Evolutionary conservation across 192 early-diverging fungal genomes (phyloP), one percentile per base, ranked within the genome.

Genomic region (Phlyctochytrium bullatum): DNA sequence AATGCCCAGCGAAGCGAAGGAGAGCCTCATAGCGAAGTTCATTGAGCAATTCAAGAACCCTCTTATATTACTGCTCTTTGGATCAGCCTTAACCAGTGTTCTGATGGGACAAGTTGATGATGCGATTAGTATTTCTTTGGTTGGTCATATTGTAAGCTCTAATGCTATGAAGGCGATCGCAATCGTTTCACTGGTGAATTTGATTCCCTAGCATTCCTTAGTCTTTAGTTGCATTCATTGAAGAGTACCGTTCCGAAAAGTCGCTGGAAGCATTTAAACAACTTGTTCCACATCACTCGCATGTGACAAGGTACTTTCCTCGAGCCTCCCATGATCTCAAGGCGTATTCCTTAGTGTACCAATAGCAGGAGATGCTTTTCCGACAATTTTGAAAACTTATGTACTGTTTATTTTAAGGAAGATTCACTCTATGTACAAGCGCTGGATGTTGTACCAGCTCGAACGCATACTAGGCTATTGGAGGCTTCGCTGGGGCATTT

Each of bases 41-140:
- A 36, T 88, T n/a, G 92, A 94, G 32, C 89, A 89, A 67, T 92
- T 94, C 71, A 88, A 93, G 61, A 91, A 94, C 74, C 91, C 92
- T 0, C 80, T 94, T 36, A 93, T 93, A 61, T 62, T 91, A 70
- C 74, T 94, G 31, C 78, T 94, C 40, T 74, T 92, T 30, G 89
- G 77, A 3, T 91, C 89, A 0, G 91, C 93, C 0, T 66, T 72
- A 24, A 79, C 93, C 24, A 92, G 90, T 0, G 47, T 91, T 14
- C 50, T 88, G 3, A 81, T 94, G 80, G 89, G 90, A 3, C 87
- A 94, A 65, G 65, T 81, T 24, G 88, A 91, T 63, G 91, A 94
- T 76, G 96, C 96, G 16, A 78, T 92, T 60, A 89, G 87, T 65
- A 93, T 94, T 52, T 83, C 91, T 24, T 72, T 92, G 75, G n/a